A percentile compares a stretch with the other conserved stretches of the same genome.
Evolutionary conservation across 805 yeast genomes (phyloP).

Genomic region (Cyberlindnera veronae): DNA sequence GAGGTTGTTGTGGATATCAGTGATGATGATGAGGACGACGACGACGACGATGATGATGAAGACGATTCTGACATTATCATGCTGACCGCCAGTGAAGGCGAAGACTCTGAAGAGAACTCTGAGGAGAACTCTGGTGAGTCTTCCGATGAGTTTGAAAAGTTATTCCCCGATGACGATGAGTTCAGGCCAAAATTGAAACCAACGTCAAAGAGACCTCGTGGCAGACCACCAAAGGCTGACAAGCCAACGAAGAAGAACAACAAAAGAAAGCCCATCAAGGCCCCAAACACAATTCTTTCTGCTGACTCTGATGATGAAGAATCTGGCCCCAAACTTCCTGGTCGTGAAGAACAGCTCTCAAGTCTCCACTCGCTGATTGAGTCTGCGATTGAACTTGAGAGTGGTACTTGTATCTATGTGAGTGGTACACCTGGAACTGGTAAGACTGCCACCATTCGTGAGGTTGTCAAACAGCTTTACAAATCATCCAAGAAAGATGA

Average conservation of each 20-base stretch:
- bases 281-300: constrained; percentile 12
- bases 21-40: constrained; percentile 3
- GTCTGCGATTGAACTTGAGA: constrained; percentile 60
- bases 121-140: too few relatives aligned
- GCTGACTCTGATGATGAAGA: neutral
- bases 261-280: constrained; percentile 27
- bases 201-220: constrained; percentile 21
- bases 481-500: constrained; percentile 36
- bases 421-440: constrained; percentile 99
- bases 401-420: constrained; percentile 83
- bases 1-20: constrained; percentile 12
- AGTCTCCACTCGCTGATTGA: constrained; percentile 66
- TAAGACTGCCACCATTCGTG: constrained; percentile 89
- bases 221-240: constrained; percentile 28
- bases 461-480: constrained; percentile 70
- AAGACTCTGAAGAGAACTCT: constrained; percentile 17
- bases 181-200: constrained; percentile 26
- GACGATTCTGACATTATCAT: neutral
- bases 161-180: constrained; percentile 21
- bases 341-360: constrained; percentile 81
- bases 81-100: too few relatives aligned
- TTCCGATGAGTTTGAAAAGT: constrained; percentile 12
- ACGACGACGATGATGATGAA: constrained; percentile 10
- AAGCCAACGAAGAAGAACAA: constrained; percentile 17
- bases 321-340: constrained; percentile 47